Percentiles rank a stretch among this genome's conserved stretches.
Conservation (phyloP, 164 flowering plant species). For the Brasenia schreberi region DNA sequence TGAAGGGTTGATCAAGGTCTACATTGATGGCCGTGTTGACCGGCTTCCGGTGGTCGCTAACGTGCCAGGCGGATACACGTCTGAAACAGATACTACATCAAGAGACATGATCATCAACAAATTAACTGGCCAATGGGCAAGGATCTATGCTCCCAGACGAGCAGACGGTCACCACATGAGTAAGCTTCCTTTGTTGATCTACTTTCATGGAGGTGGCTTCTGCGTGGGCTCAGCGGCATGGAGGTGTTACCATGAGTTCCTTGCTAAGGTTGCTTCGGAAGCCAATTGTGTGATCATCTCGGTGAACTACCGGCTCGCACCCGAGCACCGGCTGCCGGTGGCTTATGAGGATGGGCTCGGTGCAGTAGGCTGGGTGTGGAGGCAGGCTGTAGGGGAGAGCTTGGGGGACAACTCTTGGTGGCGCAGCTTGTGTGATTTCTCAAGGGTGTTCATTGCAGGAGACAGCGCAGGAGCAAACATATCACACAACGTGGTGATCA, state of each 20-base stretch:
- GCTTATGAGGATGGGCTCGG: conserved; percentile 39
- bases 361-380: conserved; percentile 20
- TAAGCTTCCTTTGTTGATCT: conserved; percentile 31
- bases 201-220: conserved; percentile 63
- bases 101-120: conserved; percentile 32
- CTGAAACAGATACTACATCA: conserved; percentile 27
- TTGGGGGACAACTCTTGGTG: conserved; percentile 23
- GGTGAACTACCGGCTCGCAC: conserved; percentile 39
- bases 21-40: conserved; percentile 47
- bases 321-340: conserved; percentile 42
- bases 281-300: conserved; percentile 30
- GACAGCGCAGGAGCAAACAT: conserved; percentile 51
- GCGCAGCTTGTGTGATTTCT: conserved; percentile 22
- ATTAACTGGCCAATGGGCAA: conserved; percentile 26
- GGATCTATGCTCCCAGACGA: conserved; percentile 30
- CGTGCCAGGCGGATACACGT: conserved; percentile 16
- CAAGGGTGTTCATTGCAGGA: conserved; percentile 28
- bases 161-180: background rate
- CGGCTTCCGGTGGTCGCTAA: conserved; percentile 32
- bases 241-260: conserved; percentile 48
- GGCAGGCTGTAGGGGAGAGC: conserved; percentile 11
- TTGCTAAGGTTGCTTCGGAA: conserved; percentile 20
- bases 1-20: conserved; percentile 37
- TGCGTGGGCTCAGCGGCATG: conserved; percentile 53
- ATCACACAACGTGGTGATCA: conserved; percentile 27